phyloP scores from a whole-genome alignment of 1,284 basidiomycete species.

The Rhodotorula sp. region DNA sequence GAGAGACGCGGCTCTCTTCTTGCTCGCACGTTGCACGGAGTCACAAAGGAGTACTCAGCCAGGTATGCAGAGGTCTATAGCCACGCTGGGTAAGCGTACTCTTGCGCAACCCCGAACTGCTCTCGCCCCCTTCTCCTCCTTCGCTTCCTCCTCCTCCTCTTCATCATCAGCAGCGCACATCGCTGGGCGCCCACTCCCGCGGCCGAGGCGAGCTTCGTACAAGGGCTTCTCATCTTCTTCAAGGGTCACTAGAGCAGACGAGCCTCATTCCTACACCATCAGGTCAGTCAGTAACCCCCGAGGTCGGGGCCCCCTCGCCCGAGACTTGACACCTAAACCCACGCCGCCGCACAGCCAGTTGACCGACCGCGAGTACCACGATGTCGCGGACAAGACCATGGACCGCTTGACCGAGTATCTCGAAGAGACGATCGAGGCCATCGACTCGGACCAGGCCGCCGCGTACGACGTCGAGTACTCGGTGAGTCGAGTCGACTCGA shows the following conservation, averaged over 20 bases:
- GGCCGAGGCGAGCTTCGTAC: neutral
- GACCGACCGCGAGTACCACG: conserved; percentile 70
- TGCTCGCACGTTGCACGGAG: too few relatives aligned
- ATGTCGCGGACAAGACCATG: conserved; percentile 77
- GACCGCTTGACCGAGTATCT: conserved; percentile 73
- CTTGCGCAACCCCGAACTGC: neutral
- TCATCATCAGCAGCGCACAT: too few relatives aligned
- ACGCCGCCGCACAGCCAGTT: conserved; percentile 55
- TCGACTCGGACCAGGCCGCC: conserved; percentile 48
- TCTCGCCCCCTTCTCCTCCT: neutral
- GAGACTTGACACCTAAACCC: neutral
- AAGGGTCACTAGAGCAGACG: rapidly evolving
- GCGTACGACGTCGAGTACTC: conserved; percentile 89
- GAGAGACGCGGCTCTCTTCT: neutral
- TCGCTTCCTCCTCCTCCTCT: neutral
- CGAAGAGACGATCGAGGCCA: conserved; percentile 71
- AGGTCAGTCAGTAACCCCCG: neutral
- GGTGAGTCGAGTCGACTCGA: conserved; percentile 59
- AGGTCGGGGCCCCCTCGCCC: too few relatives aligned
- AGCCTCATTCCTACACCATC: neutral
- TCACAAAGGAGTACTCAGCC: neutral
- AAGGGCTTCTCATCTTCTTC: neutral
- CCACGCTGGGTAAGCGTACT: neutral
- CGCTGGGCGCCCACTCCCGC: neutral
- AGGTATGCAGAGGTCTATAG: conserved; percentile 3